Conservation (phyloP, 805 yeast genomes). For the Groenewaldozyma tartarivorans region DNA sequence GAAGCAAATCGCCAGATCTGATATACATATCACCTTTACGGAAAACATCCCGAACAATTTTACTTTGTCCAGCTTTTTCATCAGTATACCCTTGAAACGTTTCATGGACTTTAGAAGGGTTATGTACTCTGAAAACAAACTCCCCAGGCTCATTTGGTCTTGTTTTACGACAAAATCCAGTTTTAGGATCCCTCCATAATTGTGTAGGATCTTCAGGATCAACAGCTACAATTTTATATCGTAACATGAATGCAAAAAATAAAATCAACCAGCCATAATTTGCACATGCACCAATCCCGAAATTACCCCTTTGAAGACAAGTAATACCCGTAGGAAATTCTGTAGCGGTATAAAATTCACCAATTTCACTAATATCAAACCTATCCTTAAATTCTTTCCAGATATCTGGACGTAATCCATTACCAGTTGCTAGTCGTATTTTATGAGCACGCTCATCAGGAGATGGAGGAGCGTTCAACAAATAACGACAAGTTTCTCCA, state of each 20-base stretch:
- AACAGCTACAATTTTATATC: conserved; percentile 50
- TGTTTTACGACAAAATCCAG: conserved; percentile 54
- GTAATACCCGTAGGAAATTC: conserved; percentile 88
- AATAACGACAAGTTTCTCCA: conserved; percentile 88
- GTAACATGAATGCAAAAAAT: conserved; percentile 27
- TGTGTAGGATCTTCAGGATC: conserved; percentile 71
- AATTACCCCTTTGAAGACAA: conserved; percentile 63
- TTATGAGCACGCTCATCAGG: conserved; percentile 52
- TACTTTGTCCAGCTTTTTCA: conserved; percentile 66
- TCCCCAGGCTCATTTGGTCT: conserved; percentile 71
- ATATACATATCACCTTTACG: conserved; percentile 85
- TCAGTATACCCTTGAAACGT: conserved; percentile 87
- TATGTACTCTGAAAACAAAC: conserved; percentile 63
- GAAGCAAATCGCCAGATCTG: conserved; percentile 77
- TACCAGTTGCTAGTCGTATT: conserved; percentile 72
- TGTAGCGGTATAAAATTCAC: conserved; percentile 90
- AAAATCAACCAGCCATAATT: conserved; percentile 50
- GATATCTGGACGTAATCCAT: conserved; percentile 82
- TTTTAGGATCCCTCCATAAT: conserved; percentile 56
- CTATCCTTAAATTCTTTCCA: conserved; percentile 75
- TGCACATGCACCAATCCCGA: conserved; percentile 83
- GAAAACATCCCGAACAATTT: conserved; percentile 65
- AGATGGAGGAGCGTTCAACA: conserved; percentile 54
- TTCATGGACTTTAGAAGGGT: conserved; percentile 50
- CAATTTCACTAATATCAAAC: conserved; percentile 65